These are phyloP conservation scores for Yarrowia sp. DNA, from an alignment of 805 yeast genomes.

Conservation along the genomic window DNA sequence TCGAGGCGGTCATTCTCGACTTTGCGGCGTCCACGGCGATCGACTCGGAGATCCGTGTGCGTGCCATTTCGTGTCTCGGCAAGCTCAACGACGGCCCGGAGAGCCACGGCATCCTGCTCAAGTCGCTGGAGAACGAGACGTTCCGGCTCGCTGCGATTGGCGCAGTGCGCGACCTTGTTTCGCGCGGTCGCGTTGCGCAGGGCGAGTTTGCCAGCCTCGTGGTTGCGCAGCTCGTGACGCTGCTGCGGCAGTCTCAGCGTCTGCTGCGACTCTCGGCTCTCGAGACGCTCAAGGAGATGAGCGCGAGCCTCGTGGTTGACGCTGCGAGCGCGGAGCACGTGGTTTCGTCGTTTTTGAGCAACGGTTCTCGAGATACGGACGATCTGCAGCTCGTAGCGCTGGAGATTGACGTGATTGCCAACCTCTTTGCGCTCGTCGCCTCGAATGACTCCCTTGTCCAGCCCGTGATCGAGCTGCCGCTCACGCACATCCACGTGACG, in stretches of 20 bases:
- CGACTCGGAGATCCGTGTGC: constrained; percentile 42
- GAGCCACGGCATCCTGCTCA: background rate
- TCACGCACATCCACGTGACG: constrained; percentile 2
- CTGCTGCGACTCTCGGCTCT: constrained; percentile 34
- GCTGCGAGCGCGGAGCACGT: constrained; percentile 17
- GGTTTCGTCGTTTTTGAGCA: background rate
- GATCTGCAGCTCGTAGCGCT: constrained; percentile 17
- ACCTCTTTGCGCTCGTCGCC: background rate
- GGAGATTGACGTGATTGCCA: constrained; percentile 6
- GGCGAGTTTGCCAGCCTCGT: constrained; percentile 32
- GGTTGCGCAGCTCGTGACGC: constrained; percentile 29
- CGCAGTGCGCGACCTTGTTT: constrained; percentile 34
- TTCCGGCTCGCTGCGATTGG: constrained; percentile 39
- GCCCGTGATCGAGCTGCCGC: background rate
- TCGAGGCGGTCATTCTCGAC: constrained; percentile 38
- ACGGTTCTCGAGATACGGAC: background rate
- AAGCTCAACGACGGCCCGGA: constrained; percentile 28
- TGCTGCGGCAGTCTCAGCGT: constrained; percentile 33
- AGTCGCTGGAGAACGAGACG: constrained; percentile 40
- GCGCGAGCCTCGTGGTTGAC: background rate
- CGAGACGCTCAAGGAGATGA: constrained; percentile 29
- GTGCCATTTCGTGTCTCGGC: constrained; percentile 40
- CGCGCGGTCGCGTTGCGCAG: constrained; percentile 29
- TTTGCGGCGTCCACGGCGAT: constrained; percentile 40
- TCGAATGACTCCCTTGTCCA: background rate